A percentile compares a stretch with the other conserved stretches of the same genome.
Conservation (phyloP, 306 rosid genomes). For the Lathyrus sativus region DNA sequence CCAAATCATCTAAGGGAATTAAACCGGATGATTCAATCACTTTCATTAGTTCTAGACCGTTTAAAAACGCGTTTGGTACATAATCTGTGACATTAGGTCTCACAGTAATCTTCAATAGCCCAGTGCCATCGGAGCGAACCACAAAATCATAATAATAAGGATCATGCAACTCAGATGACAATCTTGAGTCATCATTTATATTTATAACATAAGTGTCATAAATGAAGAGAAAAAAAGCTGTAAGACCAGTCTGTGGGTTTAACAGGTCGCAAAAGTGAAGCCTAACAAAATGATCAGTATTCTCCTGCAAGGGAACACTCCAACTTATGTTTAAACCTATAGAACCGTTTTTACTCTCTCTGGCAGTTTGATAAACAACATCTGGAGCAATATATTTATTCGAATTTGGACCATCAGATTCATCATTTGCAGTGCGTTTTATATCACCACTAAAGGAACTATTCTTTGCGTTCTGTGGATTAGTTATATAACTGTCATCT, state of each 20-base stretch:
- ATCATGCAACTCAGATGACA: background rate
- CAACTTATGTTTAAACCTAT: slow-evolving; percentile 16
- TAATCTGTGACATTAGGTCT: background rate
- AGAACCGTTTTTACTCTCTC: background rate
- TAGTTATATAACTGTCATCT: slow-evolving; percentile 39
- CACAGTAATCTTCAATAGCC: slow-evolving; percentile 15
- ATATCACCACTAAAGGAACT: rapidly evolving
- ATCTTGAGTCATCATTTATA: rapidly evolving
- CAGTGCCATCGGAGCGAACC: slow-evolving; percentile 43
- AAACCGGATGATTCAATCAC: background rate
- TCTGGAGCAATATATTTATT: slow-evolving; percentile 6
- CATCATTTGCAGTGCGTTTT: background rate
- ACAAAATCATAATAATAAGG: slow-evolving; percentile 46
- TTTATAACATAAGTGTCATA: rapidly evolving
- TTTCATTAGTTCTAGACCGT: slow-evolving; percentile 57
- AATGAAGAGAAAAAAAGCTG: background rate
- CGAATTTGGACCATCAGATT: slow-evolving; percentile 9
- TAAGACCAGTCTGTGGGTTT: rapidly evolving
- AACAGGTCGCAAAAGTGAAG: slow-evolving; percentile 45
- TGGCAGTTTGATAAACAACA: slow-evolving; percentile 27
- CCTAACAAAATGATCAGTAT: slow-evolving; percentile 33
- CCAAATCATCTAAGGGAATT: background rate
- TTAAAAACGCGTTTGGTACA: slow-evolving; percentile 4
- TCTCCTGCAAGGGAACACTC: slow-evolving; percentile 39
- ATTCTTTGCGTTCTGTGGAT: background rate